Percentiles rank a stretch among this genome's conserved stretches.
Evolutionary conservation across 805 yeast species (phyloP).

Genomic region (Wickerhamiella brachini): DNA sequence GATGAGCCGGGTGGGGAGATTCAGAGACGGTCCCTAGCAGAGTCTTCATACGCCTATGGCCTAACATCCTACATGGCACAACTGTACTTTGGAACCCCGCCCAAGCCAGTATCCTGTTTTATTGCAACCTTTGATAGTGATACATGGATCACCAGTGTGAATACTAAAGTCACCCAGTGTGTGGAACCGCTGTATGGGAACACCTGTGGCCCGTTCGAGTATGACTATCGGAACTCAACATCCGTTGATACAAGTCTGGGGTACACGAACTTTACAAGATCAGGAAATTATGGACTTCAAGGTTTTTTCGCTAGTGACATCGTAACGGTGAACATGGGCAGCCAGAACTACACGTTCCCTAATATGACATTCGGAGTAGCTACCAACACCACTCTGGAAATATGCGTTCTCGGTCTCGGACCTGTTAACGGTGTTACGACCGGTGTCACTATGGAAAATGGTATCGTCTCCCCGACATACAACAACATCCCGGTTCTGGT

Average conservation of each 20-base stretch:
- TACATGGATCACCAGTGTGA: neutral
- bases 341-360: neutral
- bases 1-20: neutral
- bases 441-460: conserved; percentile 5
- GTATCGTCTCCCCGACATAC: conserved; percentile 25
- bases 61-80: neutral
- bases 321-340: neutral
- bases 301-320: neutral
- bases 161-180: neutral
- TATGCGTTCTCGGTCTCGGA: conserved; percentile 8
- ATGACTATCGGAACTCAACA: neutral
- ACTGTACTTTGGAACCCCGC: neutral
- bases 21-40: neutral
- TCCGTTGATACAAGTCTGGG: neutral
- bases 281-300: neutral
- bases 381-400: neutral
- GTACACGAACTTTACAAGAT: neutral
- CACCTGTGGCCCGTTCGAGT: neutral
- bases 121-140: neutral
- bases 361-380: neutral
- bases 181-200: neutral
- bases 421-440: conserved; percentile 7
- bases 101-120: neutral
- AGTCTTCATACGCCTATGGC: neutral
- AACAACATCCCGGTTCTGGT: conserved; percentile 48